Percentiles rank a stretch among this genome's conserved stretches.
phyloP scores from a whole-genome alignment of 371 early-diverging fungal species.

The Blakeslea trispora region DNA sequence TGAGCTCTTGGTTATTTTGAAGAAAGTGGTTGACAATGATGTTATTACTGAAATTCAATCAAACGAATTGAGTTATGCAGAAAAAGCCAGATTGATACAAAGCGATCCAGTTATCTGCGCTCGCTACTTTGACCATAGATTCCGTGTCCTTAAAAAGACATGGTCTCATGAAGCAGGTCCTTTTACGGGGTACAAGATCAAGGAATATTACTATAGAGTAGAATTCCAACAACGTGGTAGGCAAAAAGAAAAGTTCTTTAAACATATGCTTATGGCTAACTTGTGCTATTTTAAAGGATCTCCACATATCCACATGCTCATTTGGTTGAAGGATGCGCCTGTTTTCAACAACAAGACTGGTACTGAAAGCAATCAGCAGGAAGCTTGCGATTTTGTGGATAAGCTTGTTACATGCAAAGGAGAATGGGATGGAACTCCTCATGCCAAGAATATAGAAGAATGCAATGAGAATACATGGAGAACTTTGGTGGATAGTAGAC shows the following conservation, averaged over 20 bases:
- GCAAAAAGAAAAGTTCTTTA: too few species aligned
- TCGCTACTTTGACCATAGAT: conserved; percentile 6
- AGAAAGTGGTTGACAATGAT: conserved; percentile 2
- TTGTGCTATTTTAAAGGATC: too few species aligned
- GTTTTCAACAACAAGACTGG: neutral
- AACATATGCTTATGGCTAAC: too few species aligned
- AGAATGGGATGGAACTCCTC: too few species aligned
- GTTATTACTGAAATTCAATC: conserved; percentile 1
- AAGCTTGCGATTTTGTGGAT: neutral
- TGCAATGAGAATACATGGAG: neutral
- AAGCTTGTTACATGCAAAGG: neutral
- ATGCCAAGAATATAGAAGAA: neutral
- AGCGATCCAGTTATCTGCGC: conserved; percentile 8
- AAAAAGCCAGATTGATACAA: conserved; percentile 6
- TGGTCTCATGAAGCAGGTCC: conserved; percentile 1
- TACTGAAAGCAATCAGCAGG: neutral
- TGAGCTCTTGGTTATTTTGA: conserved; percentile 4
- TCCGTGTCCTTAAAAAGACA: conserved; percentile 2
- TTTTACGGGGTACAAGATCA: neutral
- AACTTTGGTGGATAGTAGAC: neutral
- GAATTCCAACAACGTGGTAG: conserved; percentile 11
- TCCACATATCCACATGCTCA: conserved; percentile 1
- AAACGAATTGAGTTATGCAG: neutral
- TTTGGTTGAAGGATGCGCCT: conserved; percentile 2
- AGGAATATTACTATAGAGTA: neutral